Conservation (phyloP, 495 filamentous ascomycete species). For the Neurospora sp. region DNA sequence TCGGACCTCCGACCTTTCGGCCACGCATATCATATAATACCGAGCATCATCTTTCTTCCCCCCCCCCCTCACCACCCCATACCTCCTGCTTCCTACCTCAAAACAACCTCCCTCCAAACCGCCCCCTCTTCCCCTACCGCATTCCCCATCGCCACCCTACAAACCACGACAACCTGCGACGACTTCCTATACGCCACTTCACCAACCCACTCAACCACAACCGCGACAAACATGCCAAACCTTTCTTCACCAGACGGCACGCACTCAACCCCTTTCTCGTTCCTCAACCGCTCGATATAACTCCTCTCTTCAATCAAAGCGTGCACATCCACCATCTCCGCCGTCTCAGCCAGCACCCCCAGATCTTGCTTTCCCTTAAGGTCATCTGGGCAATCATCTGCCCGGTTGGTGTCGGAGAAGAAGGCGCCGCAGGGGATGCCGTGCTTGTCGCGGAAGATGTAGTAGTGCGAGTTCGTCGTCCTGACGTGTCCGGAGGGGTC, state of each 20-base stretch:
- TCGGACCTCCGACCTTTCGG: background rate
- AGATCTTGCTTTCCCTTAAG: background rate
- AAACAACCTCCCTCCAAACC: background rate
- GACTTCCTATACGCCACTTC: background rate
- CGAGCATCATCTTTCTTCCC: background rate
- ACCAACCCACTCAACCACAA: background rate
- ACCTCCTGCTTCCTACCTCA: background rate
- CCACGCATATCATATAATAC: background rate
- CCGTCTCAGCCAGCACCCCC: background rate
- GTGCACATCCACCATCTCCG: background rate
- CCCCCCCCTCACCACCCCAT: background rate
- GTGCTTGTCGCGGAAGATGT: background rate
- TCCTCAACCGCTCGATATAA: background rate
- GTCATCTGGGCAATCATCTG: background rate
- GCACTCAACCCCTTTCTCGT: background rate
- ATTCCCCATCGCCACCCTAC: background rate
- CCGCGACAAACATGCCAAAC: background rate
- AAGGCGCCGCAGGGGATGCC: background rate
- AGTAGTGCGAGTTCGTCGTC: background rate
- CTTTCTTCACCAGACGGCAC: background rate
- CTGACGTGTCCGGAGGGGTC: background rate
- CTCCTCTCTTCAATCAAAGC: background rate
- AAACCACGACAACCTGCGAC: background rate
- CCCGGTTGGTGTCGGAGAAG: background rate
- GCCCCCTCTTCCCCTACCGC: background rate